Percentiles rank a stretch among this genome's conserved stretches.
Evolutionary conservation across 306 rosid genomes (phyloP).

Genomic region (Aeschynomene evenia): DNA sequence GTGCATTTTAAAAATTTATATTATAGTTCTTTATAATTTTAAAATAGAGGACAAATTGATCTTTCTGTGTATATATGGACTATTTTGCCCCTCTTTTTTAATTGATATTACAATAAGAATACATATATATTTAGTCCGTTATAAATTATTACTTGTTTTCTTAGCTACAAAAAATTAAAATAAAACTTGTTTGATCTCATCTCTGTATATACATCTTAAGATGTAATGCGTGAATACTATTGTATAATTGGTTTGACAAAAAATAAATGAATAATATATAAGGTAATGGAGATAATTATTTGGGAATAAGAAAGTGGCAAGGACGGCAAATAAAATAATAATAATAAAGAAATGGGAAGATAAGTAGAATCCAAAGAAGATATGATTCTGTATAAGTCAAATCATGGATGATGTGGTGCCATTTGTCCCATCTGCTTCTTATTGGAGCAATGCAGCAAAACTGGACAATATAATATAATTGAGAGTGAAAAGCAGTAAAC

Average conservation of each 20-base stretch:
- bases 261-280: neutral
- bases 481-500: slow-evolving; percentile 9
- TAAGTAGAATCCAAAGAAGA: slow-evolving; percentile 42
- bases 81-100: no score
- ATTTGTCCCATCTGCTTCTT: slow-evolving; percentile 28
- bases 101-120: no score
- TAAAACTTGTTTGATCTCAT: no score
- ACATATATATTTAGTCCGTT: no score
- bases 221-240: no score
- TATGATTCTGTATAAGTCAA: slow-evolving; percentile 52
- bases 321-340: slow-evolving; percentile 30
- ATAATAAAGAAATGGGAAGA: slow-evolving; percentile 17
- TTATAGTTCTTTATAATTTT: no score
- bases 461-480: no score
- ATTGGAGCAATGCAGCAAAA: slow-evolving; percentile 34
- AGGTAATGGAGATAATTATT: slow-evolving; percentile 31
- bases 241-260: neutral
- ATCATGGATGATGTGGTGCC: slow-evolving; percentile 37
- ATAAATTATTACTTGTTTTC: neutral
- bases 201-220: neutral
- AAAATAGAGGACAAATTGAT: no score
- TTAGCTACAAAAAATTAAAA: neutral
- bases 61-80: no score
- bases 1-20: no score
- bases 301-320: slow-evolving; percentile 22